These are phyloP conservation scores for Tetracladium maxilliforme DNA, from an alignment of 2,329 filamentous ascomycete genomes.

Conservation along the genomic window DNA sequence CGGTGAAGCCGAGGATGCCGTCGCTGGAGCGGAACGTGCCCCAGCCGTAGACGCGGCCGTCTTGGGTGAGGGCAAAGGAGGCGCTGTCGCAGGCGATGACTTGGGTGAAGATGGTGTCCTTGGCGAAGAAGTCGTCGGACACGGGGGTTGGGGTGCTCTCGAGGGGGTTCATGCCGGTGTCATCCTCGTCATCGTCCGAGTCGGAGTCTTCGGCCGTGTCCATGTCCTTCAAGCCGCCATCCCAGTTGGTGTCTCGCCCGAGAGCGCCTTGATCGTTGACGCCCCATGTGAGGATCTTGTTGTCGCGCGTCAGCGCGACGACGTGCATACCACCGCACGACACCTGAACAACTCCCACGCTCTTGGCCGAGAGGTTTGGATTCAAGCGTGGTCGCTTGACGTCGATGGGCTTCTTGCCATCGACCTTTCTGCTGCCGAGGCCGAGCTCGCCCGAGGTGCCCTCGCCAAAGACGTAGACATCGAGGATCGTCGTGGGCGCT, in stretches of 20 bases:
- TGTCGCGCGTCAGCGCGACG: constrained; percentile 61
- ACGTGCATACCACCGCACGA: constrained; percentile 75
- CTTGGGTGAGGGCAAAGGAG: constrained; percentile 61
- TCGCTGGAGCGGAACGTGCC: constrained; percentile 64
- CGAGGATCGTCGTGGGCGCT: constrained; percentile 45
- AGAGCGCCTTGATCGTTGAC: constrained; percentile 77
- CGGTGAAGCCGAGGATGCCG: constrained; percentile 41
- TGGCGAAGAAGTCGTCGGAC: constrained; percentile 40
- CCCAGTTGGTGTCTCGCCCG: constrained; percentile 57
- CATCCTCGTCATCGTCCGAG: constrained; percentile 26
- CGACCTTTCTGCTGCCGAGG: constrained; percentile 51
- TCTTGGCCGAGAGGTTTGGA: constrained; percentile 35
- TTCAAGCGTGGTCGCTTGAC: constrained; percentile 64
- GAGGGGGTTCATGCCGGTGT: constrained; percentile 49
- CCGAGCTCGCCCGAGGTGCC: constrained; percentile 72
- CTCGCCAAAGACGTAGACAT: constrained; percentile 71
- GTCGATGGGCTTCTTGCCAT: constrained; percentile 47
- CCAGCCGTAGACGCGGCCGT: constrained; percentile 70
- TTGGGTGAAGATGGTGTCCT: constrained; percentile 46
- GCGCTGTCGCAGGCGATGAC: constrained; percentile 61
- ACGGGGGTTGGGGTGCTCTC: constrained; percentile 55
- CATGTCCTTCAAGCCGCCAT: constrained; percentile 44
- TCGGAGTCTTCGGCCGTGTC: constrained; percentile 34
- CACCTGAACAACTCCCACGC: constrained; percentile 57
- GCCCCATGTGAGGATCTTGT: constrained; percentile 74